Base-by-base conservation (phyloP, 495 filamentous ascomycete species). In the Penicillium mononematosum region DNA sequence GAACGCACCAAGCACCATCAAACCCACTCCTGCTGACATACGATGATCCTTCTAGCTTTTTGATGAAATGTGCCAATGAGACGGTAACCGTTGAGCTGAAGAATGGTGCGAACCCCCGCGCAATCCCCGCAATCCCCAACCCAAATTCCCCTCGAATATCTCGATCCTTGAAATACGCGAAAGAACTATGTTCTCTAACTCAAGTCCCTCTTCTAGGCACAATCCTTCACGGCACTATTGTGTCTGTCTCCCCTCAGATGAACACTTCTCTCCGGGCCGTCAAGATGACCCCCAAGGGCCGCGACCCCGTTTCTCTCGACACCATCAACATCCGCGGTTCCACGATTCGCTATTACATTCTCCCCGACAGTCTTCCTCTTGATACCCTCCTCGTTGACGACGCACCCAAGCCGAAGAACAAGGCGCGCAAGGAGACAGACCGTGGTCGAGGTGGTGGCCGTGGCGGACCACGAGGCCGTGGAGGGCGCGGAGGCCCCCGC, bases 1-100 rank as follows among this genome's bases (percentile, higher is more conserved):
- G 43, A 56, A 50, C 62, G 53, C 50, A 61, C 25, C 48, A 38
- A 42, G 16, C 20, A 17, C 38, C 29, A 31, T 53, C 27, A 43
- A 53, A 53, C 10, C 9, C 25, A 25, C 27, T 29, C 36, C 22
- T 24, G 50, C 68, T 67, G 46, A 65, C 57, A 56, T 36, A 55
- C 47, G 44, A 62, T 56, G 53, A 48, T 51, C 24, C 45, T 29
- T 63, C 53, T 72, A 98, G 94, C 63, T 98, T 98, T 72, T 78
- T 98, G 53, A 97, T 98, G 94, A 98, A 98, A 82, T 96, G 91
- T 73, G 84, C 86, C 67, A 98, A 97, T 73, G 94, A 98, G 78
- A 95, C 93, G 56, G 94, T 98, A 56, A 96, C 93, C 10, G 86
- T 98, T 64, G 94, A 98, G 79, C 81, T 98, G 58, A 98, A 98